Percentiles rank a stretch among this genome's conserved stretches.
These are phyloP conservation scores for Xylaria scruposa DNA, from an alignment of 495 filamentous ascomycete genomes.

Conservation along the genomic window DNA sequence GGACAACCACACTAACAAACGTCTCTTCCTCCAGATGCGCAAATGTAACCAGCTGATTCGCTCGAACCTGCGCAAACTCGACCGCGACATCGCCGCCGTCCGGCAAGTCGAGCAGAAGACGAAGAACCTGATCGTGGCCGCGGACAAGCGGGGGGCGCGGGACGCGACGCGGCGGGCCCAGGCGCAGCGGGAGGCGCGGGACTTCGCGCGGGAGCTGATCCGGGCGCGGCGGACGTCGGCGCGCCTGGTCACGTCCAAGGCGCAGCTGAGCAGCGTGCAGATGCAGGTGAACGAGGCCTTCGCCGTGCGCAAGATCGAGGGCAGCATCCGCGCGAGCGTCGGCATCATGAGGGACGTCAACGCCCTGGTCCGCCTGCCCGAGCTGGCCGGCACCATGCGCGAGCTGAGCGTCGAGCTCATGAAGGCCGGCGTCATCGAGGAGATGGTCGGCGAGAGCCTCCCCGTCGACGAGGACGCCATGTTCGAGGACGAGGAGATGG, in stretches of 20 bases:
- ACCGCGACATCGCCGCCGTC: constrained; percentile 84
- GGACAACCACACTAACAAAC: constrained; percentile 12
- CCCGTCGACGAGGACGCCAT: constrained; percentile 68
- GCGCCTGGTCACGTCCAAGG: constrained; percentile 82
- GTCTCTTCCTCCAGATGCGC: constrained; percentile 67
- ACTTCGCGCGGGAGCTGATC: constrained; percentile 87
- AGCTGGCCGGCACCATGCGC: constrained; percentile 87
- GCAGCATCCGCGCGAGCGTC: constrained; percentile 82
- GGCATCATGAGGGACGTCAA: constrained; percentile 99
- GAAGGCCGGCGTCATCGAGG: constrained; percentile 95
- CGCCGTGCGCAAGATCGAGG: constrained; percentile 94
- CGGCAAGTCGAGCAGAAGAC: constrained; percentile 82
- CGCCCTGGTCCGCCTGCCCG: constrained; percentile 78
- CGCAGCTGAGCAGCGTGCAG: constrained; percentile 89
- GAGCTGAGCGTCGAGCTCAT: constrained; percentile 88
- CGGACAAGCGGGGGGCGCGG: constrained; percentile 77
- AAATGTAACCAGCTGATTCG: constrained; percentile 96
- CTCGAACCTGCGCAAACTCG: constrained; percentile 89
- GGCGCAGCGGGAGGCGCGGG: constrained; percentile 77
- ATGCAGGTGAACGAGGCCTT: constrained; percentile 99
- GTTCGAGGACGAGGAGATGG: constrained; percentile 81
- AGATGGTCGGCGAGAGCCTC: constrained; percentile 88
- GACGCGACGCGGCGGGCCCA: constrained; percentile 77
- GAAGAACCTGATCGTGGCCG: constrained; percentile 79
- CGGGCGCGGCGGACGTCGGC: constrained; percentile 75